phyloP scores from a whole-genome alignment of 2,329 filamentous ascomycete genomes.

The Xylaria sp. region DNA sequence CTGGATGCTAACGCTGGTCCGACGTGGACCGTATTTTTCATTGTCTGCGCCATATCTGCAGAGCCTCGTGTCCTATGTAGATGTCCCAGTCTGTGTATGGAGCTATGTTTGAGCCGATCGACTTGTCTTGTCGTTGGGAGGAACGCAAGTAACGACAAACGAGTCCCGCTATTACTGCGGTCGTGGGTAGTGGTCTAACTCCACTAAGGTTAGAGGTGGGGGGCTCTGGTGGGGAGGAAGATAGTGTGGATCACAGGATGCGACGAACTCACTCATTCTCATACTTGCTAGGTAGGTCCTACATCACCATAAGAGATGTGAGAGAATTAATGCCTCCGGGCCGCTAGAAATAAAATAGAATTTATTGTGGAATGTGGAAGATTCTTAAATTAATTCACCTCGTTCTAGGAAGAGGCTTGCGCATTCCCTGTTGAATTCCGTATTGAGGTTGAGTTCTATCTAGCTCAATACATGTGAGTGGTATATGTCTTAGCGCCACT shows the following conservation, averaged over 20 bases:
- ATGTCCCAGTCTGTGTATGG: slow-evolving; percentile 29
- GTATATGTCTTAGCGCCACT: background rate
- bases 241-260: slow-evolving; percentile 2
- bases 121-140: background rate
- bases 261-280: background rate
- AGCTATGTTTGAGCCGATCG: background rate
- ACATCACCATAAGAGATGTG: background rate
- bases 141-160: slow-evolving; percentile 29
- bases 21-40: slow-evolving; percentile 36
- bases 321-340: background rate
- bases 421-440: slow-evolving; percentile 4
- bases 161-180: background rate
- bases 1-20: slow-evolving; percentile 35
- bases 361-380: background rate
- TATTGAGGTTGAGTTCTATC: background rate
- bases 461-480: background rate
- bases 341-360: background rate
- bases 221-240: too few relatives aligned
- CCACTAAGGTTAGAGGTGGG: slow-evolving; percentile 23
- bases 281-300: background rate
- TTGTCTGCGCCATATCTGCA: slow-evolving; percentile 34
- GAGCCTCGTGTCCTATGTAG: slow-evolving; percentile 35
- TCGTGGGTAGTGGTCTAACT: background rate
- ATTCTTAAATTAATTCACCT: background rate
- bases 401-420: background rate